A percentile compares a stretch with the other conserved stretches of the same genome.
These are phyloP conservation scores for Aspergillus flavus DNA, from an alignment of 2,329 filamentous ascomycete species.

Conservation along the genomic window DNA sequence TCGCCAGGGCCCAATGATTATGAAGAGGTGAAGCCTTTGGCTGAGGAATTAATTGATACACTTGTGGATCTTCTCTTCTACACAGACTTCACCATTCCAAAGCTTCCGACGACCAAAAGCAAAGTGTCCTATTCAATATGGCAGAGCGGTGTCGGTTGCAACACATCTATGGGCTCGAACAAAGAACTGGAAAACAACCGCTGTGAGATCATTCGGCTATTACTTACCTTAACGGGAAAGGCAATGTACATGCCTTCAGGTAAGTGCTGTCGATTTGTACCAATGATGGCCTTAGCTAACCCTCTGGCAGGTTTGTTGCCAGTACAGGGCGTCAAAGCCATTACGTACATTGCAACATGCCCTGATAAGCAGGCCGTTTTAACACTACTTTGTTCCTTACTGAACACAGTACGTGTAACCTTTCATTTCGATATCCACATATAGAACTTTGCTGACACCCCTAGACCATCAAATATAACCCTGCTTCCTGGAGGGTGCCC, in stretches of 20 bases:
- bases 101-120: constrained; percentile 67
- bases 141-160: constrained; percentile 97
- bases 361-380: constrained; percentile 89
- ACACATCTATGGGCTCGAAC: constrained; percentile 81
- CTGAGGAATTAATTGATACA: constrained; percentile 89
- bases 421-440: background rate
- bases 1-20: constrained; percentile 61
- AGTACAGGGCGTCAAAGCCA: constrained; percentile 76
- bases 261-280: constrained; percentile 33
- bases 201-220: constrained; percentile 81
- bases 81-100: constrained; percentile 82
- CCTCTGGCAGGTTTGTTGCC: constrained; percentile 63
- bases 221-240: constrained; percentile 84
- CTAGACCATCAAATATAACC: constrained; percentile 92
- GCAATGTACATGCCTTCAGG: constrained; percentile 90
- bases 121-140: constrained; percentile 94
- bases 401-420: constrained; percentile 75
- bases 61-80: constrained; percentile 90
- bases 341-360: constrained; percentile 87
- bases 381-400: constrained; percentile 84
- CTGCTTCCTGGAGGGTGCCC: constrained; percentile 88
- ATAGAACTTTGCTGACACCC: constrained; percentile 13
- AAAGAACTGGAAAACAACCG: constrained; percentile 93
- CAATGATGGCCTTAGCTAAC: constrained; percentile 11
- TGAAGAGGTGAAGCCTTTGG: constrained; percentile 82